Percentiles rank a stretch among this genome's conserved stretches.
Evolutionary conservation across 495 filamentous ascomycete species (phyloP).

Genomic region (Hyphodiscus hymeniophilus): DNA sequence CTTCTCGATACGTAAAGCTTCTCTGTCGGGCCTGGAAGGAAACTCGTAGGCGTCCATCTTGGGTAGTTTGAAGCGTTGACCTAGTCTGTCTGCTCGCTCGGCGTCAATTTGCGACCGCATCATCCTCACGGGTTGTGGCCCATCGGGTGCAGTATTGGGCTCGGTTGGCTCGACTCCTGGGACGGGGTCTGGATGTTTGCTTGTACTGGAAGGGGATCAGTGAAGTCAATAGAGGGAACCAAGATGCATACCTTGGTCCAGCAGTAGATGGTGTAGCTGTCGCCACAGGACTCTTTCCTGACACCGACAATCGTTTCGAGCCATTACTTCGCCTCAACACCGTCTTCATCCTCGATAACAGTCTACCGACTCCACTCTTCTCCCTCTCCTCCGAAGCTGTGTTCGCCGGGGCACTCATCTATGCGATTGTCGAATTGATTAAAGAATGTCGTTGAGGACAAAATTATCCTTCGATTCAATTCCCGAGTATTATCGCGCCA

Average conservation of each 20-base stretch:
- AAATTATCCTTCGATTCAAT: neutral
- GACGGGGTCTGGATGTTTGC: neutral
- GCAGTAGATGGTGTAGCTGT: constrained; percentile 12
- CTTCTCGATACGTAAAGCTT: constrained; percentile 61
- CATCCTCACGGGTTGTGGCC: constrained; percentile 15
- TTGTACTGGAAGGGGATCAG: constrained; percentile 5
- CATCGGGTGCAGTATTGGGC: constrained; percentile 16
- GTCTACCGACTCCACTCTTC: constrained; percentile 54
- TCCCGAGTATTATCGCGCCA: constrained; percentile 10
- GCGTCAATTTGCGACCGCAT: constrained; percentile 22
- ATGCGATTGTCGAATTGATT: constrained; percentile 6
- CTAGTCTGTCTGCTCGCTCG: constrained; percentile 16
- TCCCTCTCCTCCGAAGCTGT: constrained; percentile 32
- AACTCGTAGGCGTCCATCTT: constrained; percentile 18
- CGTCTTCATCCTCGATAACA: constrained; percentile 55
- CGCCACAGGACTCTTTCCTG: constrained; percentile 16
- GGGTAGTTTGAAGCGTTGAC: constrained; percentile 14
- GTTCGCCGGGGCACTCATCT: constrained; percentile 16
- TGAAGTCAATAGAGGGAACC: neutral
- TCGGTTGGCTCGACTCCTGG: constrained; percentile 5
- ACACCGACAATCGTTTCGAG: constrained; percentile 33
- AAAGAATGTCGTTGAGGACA: neutral
- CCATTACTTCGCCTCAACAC: constrained; percentile 48
- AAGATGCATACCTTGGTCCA: constrained; percentile 27
- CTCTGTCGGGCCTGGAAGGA: constrained; percentile 18